These are phyloP conservation scores for Tricholoma hemisulphureum DNA, from an alignment of 768 basidiomycete genomes.

Conservation along the genomic window DNA sequence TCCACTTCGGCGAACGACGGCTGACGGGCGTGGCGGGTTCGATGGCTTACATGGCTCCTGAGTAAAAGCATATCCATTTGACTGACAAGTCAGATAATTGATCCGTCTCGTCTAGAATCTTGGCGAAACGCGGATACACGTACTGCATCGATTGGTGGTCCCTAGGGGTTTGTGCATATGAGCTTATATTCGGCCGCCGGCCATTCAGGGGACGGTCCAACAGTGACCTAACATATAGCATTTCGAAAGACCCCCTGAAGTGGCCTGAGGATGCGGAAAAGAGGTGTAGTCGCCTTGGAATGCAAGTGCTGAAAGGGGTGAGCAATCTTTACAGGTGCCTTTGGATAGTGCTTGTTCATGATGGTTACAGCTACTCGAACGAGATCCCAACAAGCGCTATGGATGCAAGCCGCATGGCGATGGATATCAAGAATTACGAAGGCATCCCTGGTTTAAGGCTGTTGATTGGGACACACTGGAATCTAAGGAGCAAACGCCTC, in stretches of 20 bases:
- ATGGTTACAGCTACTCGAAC: conserved; percentile 70
- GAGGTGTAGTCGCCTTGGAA: conserved; percentile 72
- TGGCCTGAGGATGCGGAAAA: conserved; percentile 90
- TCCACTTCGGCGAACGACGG: conserved; percentile 88
- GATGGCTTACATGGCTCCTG: conserved; percentile 98
- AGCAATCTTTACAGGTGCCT: conserved; percentile 29
- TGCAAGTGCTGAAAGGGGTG: conserved; percentile 80
- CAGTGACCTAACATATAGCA: conserved; percentile 87
- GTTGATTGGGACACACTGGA: conserved; percentile 90
- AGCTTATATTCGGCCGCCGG: conserved; percentile 86
- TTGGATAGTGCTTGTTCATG: conserved; percentile 6
- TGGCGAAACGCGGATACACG: conserved; percentile 91
- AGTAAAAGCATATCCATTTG: conserved; percentile 39
- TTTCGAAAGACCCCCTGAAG: conserved; percentile 79
- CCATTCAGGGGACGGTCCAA: conserved; percentile 95
- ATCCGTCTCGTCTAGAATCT: conserved; percentile 50
- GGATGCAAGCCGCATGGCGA: conserved; percentile 81
- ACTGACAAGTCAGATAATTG: conserved; percentile 5
- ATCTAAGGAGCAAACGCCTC: conserved; percentile 68
- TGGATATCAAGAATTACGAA: conserved; percentile 74
- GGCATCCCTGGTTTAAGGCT: conserved; percentile 82
- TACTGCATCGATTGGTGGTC: conserved; percentile 98
- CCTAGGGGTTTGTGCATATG: conserved; percentile 89
- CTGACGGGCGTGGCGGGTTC: conserved; percentile 93
- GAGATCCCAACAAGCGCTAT: conserved; percentile 77